These are phyloP conservation scores for Termitomyces sp. DNA, from an alignment of 768 basidiomycete species.

Conservation along the genomic window DNA sequence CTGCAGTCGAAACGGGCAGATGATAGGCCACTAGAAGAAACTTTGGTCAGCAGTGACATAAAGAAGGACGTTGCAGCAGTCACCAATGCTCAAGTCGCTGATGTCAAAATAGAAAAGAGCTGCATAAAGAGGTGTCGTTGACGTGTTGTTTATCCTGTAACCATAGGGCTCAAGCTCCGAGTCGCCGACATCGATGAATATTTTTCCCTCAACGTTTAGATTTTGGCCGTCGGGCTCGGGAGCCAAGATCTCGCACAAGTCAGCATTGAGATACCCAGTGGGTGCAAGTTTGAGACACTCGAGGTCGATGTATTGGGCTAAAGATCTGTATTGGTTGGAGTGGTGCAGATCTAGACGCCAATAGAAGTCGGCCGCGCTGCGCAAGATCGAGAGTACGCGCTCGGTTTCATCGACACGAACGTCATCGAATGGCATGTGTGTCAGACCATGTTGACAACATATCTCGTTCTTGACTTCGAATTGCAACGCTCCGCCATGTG, in stretches of 20 bases:
- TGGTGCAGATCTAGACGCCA: background rate
- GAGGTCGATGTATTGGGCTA: background rate
- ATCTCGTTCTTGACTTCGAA: background rate
- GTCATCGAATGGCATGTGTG: conserved; percentile 1
- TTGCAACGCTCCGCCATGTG: background rate
- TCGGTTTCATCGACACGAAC: background rate
- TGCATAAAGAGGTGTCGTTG: background rate
- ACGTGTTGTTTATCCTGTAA: background rate
- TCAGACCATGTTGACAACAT: background rate
- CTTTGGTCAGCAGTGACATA: background rate
- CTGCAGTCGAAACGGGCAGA: background rate
- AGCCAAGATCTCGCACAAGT: background rate
- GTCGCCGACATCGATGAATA: background rate
- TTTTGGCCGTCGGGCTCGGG: background rate
- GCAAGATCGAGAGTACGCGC: background rate
- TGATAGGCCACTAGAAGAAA: background rate
- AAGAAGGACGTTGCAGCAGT: background rate
- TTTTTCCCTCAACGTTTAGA: background rate
- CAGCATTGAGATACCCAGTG: too few relatives aligned
- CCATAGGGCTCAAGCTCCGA: background rate
- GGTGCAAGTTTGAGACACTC: conserved; percentile 3
- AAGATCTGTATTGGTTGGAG: too few relatives aligned
- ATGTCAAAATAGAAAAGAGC: conserved; percentile 8
- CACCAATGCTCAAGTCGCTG: conserved; percentile 4
- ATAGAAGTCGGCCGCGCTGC: too few relatives aligned